phyloP scores from a whole-genome alignment of 1,284 basidiomycete species.

The Heterobasidion occidentale region DNA sequence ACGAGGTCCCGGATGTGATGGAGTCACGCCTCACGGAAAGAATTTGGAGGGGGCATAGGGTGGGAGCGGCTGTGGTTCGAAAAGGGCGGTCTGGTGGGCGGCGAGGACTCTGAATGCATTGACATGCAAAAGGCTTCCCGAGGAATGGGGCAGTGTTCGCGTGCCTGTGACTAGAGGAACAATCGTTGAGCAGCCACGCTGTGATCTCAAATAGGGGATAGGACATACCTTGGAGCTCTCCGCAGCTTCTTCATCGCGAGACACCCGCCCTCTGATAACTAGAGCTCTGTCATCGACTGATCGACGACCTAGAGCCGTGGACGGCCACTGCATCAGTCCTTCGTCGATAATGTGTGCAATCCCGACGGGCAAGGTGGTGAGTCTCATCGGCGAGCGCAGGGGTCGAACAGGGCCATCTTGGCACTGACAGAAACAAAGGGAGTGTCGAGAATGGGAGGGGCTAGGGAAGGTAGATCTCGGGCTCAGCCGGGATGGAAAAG shows the following conservation, averaged over 20 bases:
- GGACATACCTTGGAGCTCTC: background rate
- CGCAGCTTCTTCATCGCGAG: constrained; percentile 6
- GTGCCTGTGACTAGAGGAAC: constrained; percentile 13
- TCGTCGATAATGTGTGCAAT: background rate
- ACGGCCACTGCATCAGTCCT: background rate
- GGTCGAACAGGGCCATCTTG: constrained; percentile 9
- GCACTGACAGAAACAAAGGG: background rate
- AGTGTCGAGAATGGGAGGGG: background rate
- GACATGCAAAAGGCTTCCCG: constrained; percentile 24
- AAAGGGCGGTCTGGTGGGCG: constrained; percentile 27
- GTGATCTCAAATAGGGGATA: background rate
- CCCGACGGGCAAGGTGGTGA: constrained; percentile 1
- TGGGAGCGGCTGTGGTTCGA: constrained; percentile 19
- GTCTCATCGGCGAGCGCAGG: constrained; percentile 11
- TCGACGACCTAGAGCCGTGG: constrained; percentile 3
- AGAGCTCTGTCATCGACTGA: constrained; percentile 2
- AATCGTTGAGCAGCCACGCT: background rate
- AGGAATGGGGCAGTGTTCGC: constrained; percentile 27
- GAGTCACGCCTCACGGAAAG: constrained; percentile 28
- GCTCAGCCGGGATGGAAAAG: no score
- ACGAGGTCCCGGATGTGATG: constrained; percentile 49
- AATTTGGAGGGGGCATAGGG: constrained; percentile 17
- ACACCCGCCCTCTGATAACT: background rate
- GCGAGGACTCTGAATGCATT: constrained; percentile 27
- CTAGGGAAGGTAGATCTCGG: no score